Evolutionary conservation across 495 filamentous ascomycete species (phyloP).

Genomic region (Podospora appendiculata): DNA sequence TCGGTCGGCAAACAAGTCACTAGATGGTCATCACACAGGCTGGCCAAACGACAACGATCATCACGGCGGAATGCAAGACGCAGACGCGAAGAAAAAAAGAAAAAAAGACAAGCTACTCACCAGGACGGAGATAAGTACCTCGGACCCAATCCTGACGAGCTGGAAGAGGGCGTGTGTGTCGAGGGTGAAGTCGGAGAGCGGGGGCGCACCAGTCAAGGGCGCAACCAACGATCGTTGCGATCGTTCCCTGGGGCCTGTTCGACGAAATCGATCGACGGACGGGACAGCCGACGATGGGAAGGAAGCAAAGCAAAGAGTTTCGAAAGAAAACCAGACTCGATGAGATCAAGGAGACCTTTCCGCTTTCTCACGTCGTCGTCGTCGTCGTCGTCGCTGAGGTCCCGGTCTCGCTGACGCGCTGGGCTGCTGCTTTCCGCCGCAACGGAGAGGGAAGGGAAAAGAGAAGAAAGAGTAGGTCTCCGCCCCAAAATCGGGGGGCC

Average conservation of each 20-base stretch:
- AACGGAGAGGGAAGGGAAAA: background rate
- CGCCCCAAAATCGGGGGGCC: background rate
- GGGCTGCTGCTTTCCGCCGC: background rate
- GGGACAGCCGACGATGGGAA: background rate
- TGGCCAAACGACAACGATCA: no score
- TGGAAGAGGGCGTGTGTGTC: background rate
- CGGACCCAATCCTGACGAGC: background rate
- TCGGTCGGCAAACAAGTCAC: no score
- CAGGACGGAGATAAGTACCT: background rate
- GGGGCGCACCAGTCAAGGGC: background rate
- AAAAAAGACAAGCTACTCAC: background rate
- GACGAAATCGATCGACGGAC: no score
- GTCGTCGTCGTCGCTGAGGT: background rate
- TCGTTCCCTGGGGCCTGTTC: background rate
- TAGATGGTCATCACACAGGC: no score
- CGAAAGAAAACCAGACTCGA: background rate
- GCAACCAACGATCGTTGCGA: background rate
- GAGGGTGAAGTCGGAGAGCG: background rate
- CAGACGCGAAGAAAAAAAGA: no score
- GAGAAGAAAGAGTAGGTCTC: constrained; percentile 3
- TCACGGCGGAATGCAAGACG: no score
- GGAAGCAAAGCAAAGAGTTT: background rate
- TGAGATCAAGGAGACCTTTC: background rate
- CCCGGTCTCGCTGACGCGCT: background rate
- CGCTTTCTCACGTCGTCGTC: background rate